Conservation (phyloP, 2,329 filamentous ascomycete genomes). For the Pyricularia pennisetigena region DNA sequence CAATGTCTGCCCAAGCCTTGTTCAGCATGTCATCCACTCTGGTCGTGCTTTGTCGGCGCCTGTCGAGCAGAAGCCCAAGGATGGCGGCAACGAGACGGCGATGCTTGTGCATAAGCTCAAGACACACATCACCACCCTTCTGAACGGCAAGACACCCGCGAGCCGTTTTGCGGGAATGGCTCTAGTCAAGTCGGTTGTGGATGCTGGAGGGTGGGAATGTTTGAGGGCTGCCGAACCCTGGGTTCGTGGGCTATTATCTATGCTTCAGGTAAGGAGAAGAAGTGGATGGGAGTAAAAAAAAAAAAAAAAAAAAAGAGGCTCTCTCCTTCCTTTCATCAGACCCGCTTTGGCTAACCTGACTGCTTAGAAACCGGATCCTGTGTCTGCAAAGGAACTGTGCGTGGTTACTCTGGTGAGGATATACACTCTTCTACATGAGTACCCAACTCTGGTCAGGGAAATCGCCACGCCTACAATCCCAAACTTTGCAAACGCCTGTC, state of each 20-base stretch:
- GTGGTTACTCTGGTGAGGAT: slow-evolving; percentile 74
- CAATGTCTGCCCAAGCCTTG: slow-evolving; percentile 60
- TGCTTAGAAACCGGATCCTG: slow-evolving; percentile 63
- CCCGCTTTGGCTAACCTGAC: slow-evolving; percentile 11
- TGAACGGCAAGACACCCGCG: slow-evolving; percentile 66
- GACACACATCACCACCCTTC: slow-evolving; percentile 64
- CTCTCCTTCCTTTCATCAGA: background rate
- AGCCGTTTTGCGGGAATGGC: slow-evolving; percentile 71
- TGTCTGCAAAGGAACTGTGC: slow-evolving; percentile 64
- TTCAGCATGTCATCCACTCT: slow-evolving; percentile 47
- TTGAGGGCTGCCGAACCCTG: slow-evolving; percentile 65
- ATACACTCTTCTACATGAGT: slow-evolving; percentile 72
- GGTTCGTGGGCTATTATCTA: slow-evolving; percentile 64
- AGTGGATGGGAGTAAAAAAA: background rate
- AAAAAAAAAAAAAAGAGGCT: too few species aligned
- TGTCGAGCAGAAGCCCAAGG: slow-evolving; percentile 47
- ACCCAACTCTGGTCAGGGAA: slow-evolving; percentile 75
- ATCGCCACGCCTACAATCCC: slow-evolving; percentile 78
- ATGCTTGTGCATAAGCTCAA: slow-evolving; percentile 75
- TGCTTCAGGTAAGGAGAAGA: slow-evolving; percentile 51
- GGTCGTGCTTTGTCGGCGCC: slow-evolving; percentile 53
- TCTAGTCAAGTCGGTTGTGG: slow-evolving; percentile 70
- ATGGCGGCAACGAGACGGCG: slow-evolving; percentile 51
- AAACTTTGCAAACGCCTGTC: slow-evolving; percentile 60
- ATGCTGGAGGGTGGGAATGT: slow-evolving; percentile 77